Evolutionary conservation across 1,284 basidiomycete genomes (phyloP), one percentile per base, ranked within the genome.

Genomic region (Retiboletus fuscus): DNA sequence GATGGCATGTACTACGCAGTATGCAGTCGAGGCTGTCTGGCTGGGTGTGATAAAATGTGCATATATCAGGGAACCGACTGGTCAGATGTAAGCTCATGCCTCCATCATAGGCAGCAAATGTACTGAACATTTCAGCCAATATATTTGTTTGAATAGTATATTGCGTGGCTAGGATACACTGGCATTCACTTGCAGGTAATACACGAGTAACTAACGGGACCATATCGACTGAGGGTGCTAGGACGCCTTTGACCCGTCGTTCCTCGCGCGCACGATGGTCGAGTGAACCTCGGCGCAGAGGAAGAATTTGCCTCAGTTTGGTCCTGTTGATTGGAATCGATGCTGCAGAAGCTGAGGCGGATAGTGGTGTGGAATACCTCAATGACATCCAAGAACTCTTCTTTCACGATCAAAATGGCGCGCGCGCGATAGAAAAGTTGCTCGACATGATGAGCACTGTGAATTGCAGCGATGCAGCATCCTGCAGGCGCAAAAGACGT

Each of bases 401-500:
- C 84, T 73, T 90, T 87, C 67, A 89, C 73, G 69, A 90, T 85
- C 34, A 82, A 71, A 4, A 87, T 73, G 26, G 84, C 86, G 28
- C 80, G 83, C 0, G 72, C 8, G 28, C 82, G 82, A 74, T 83
- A 81, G 15, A 69, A 60, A 73, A 69, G 39, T 82, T 74, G 22
- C 76, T 73, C 3, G 83, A 77, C 47, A 91, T 80, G 53, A 83
- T 68, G 7, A 81, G 69, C 5, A 87, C 84, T 0, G 89, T 88
- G 16, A 75, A 72, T 73, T 89, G 90, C 24, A 90, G 78, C 0
- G 83, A 76, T 0, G 77, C 44, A 5, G 85, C 80, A 66, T 92
- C 90, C 30, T 88, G 86, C 1, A 90, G 85, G 16, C 90, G 89
- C 24, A 92, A 82, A 62, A 92, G 87, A 69, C 90, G 84, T 2